phyloP scores from a whole-genome alignment of 1,284 basidiomycete genomes.

The Rhodotorula glutinis region DNA sequence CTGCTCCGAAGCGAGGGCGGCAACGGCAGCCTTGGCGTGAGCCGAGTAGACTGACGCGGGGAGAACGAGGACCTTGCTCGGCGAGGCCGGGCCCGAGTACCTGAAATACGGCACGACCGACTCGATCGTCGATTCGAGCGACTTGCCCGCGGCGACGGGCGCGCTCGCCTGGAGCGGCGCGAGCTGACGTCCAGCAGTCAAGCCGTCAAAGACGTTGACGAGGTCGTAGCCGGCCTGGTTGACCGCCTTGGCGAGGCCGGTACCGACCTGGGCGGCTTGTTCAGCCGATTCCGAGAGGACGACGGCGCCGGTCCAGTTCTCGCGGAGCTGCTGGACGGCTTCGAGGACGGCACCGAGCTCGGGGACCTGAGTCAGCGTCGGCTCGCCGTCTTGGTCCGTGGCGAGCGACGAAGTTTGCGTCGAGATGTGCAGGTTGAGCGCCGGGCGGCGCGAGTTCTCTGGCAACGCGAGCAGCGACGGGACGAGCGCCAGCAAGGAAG shows the following conservation, averaged over 20 bases:
- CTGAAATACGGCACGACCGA: slow-evolving; percentile 29
- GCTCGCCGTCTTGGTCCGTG: slow-evolving; percentile 70
- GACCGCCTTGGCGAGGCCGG: slow-evolving; percentile 61
- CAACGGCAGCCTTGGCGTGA: slow-evolving; percentile 39
- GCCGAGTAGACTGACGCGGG: slow-evolving; percentile 41
- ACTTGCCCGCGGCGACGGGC: background rate
- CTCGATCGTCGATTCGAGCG: slow-evolving; percentile 25
- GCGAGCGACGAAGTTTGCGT: slow-evolving; percentile 54
- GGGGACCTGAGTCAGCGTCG: slow-evolving; percentile 60
- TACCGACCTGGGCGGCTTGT: slow-evolving; percentile 66
- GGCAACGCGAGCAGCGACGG: slow-evolving; percentile 67
- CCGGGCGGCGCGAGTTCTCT: slow-evolving; percentile 61
- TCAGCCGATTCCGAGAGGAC: slow-evolving; percentile 76
- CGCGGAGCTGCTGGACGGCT: slow-evolving; percentile 23
- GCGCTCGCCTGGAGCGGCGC: slow-evolving; percentile 10
- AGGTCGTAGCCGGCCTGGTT: slow-evolving; percentile 57
- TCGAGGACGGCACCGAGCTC: slow-evolving; percentile 57
- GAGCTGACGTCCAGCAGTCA: slow-evolving; percentile 63
- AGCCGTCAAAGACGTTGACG: slow-evolving; percentile 74
- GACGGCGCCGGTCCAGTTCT: slow-evolving; percentile 59
- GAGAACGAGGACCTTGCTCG: slow-evolving; percentile 40
- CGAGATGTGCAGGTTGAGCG: slow-evolving; percentile 53
- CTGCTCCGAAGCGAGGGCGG: slow-evolving; percentile 23
- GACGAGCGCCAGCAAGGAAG: slow-evolving; percentile 62
- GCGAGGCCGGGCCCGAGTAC: slow-evolving; percentile 44